These are phyloP conservation scores for Omphalotus guepiniiformis DNA, from an alignment of 768 basidiomycete species.

Conservation along the genomic window DNA sequence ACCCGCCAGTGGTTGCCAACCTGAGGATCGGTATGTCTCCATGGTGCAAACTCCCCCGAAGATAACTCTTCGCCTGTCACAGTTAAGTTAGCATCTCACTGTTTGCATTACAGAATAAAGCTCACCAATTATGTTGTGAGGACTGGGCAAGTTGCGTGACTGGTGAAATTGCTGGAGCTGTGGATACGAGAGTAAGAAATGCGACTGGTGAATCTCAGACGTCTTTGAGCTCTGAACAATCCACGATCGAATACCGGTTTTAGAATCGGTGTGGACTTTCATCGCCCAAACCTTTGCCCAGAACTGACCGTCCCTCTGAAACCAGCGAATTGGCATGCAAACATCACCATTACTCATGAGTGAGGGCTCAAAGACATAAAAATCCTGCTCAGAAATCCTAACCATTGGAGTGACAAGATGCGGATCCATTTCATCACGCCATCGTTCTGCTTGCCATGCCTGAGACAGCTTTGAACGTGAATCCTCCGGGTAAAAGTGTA, in stretches of 20 bases:
- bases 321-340: constrained; percentile 2
- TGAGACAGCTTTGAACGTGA: constrained; percentile 4
- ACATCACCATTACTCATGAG: background rate
- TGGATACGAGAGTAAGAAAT: constrained; percentile 6
- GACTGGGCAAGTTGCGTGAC: background rate
- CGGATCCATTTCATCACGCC: background rate
- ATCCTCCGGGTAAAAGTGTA: constrained; percentile 18
- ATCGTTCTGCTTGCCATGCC: constrained; percentile 13
- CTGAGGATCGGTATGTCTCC: background rate
- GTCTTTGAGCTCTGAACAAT: constrained; percentile 1
- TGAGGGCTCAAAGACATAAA: background rate
- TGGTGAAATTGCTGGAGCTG: background rate
- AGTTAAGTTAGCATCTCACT: background rate
- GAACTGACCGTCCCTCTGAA: background rate
- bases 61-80: background rate
- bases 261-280: background rate
- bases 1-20: background rate
- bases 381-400: background rate
- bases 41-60: background rate
- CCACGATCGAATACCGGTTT: background rate
- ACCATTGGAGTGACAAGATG: background rate
- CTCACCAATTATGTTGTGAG: background rate
- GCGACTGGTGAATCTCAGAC: background rate
- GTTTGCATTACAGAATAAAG: background rate
- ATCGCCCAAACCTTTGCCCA: background rate